These are phyloP conservation scores for Lecanoromycetidae sp. DNA, from an alignment of 2,329 filamentous ascomycete species.

Conservation along the genomic window DNA sequence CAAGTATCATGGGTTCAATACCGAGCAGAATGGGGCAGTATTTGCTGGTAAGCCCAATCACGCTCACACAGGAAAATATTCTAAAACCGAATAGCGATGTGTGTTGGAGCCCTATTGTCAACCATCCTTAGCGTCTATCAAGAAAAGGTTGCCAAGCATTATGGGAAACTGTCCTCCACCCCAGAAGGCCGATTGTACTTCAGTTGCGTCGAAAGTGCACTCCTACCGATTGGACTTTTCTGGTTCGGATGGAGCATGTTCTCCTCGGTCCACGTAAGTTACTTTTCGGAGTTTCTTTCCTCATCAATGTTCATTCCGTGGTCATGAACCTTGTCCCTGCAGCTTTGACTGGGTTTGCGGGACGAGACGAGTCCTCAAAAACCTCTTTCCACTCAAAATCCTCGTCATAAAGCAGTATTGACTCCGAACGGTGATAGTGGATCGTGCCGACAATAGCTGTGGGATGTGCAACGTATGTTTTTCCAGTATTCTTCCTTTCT, in stretches of 20 bases:
- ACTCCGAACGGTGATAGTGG: no score
- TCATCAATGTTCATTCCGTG: no score
- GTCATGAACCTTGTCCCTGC: no score
- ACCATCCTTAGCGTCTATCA: conserved; percentile 60
- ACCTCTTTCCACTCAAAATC: no score
- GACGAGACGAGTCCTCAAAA: no score
- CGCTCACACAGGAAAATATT: not conserved
- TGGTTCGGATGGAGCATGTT: conserved; percentile 65
- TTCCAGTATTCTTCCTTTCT: no score
- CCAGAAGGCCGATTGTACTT: conserved; percentile 78
- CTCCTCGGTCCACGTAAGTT: conserved; percentile 44
- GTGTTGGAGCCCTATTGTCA: conserved; percentile 52
- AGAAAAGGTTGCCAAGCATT: conserved; percentile 49
- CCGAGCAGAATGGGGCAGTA: conserved; percentile 56
- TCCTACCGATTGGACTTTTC: conserved; percentile 71
- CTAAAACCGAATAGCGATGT: conserved; percentile 43
- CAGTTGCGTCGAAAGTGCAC: conserved; percentile 59
- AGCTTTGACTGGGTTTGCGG: no score
- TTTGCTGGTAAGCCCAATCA: conserved; percentile 41
- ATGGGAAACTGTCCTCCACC: conserved; percentile 35
- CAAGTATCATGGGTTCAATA: conserved; percentile 53
- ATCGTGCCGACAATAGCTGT: conserved; percentile 59
- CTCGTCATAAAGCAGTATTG: no score
- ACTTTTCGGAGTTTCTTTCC: no score
- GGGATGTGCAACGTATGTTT: conserved; percentile 61